A percentile compares a stretch with the other conserved stretches of the same genome.
Evolutionary conservation across 768 basidiomycete genomes (phyloP).

Genomic region (Pilatotrama ljubarskyi): DNA sequence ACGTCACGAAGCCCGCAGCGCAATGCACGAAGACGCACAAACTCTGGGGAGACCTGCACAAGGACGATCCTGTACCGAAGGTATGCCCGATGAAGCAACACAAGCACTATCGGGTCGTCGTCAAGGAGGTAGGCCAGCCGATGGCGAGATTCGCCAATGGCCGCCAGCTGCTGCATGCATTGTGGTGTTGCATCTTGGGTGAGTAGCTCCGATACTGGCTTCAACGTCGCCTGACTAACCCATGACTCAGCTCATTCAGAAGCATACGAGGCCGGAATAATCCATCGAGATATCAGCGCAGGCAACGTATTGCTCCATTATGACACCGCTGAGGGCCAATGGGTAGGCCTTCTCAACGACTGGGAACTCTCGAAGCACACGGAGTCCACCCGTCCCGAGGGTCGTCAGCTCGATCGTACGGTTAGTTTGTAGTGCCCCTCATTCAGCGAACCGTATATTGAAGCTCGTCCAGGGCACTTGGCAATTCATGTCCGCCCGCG

Average conservation of each 20-base stretch:
- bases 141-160: not conserved
- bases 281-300: constrained; percentile 3
- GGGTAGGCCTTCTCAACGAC: not conserved
- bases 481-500: constrained; percentile 9
- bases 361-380: not conserved
- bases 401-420: not conserved
- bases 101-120: constrained; percentile 3
- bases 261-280: not conserved
- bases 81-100: not conserved
- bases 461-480: not conserved
- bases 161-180: not conserved
- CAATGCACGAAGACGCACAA: not conserved
- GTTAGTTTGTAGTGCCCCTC: not conserved
- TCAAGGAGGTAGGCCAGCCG: not conserved
- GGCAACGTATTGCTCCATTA: not conserved
- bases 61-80: not conserved
- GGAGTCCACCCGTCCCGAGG: not conserved
- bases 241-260: not conserved
- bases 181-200: not conserved
- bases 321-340: not conserved
- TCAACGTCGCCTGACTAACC: no score
- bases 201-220: not conserved
- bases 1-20: not conserved
- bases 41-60: not conserved
- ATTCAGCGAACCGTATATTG: not conserved